A percentile compares a stretch with the other conserved stretches of the same genome.
Evolutionary conservation across 768 basidiomycete species (phyloP).

Genomic region (Grammothele lineata): DNA sequence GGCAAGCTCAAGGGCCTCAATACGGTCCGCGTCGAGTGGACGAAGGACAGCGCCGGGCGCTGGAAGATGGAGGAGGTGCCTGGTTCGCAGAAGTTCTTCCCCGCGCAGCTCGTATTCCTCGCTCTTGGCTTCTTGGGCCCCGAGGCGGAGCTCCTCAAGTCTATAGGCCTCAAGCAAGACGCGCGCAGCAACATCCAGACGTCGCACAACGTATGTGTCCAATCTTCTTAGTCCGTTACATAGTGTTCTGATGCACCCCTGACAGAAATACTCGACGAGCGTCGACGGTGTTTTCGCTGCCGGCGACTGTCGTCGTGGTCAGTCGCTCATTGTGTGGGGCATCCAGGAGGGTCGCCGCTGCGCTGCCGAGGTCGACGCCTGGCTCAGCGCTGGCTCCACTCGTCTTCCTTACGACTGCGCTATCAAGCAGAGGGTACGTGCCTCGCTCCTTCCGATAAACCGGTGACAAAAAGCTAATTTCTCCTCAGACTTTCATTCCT

Average conservation of each 20-base stretch:
- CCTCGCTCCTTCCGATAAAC: background rate
- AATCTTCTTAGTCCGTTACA: no score
- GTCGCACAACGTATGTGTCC: conserved; percentile 55
- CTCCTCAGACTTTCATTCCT: conserved; percentile 25
- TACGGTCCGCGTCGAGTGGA: conserved; percentile 97
- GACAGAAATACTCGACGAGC: conserved; percentile 77
- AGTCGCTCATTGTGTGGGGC: conserved; percentile 96
- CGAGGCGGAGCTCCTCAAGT: conserved; percentile 70
- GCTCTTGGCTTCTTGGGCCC: conserved; percentile 98
- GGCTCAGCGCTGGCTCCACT: conserved; percentile 62
- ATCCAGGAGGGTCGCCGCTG: conserved; percentile 94
- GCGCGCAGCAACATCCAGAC: conserved; percentile 89
- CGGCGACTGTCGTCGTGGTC: conserved; percentile 94
- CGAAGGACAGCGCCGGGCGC: conserved; percentile 84
- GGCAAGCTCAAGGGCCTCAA: conserved; percentile 86
- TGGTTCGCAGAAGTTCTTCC: conserved; percentile 90
- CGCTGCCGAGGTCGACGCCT: conserved; percentile 88
- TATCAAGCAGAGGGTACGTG: conserved; percentile 72
- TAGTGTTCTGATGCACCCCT: no score
- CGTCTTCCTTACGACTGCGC: conserved; percentile 79
- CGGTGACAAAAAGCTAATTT: no score
- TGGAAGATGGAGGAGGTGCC: conserved; percentile 99
- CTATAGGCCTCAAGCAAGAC: conserved; percentile 80
- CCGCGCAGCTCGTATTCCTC: conserved; percentile 89
- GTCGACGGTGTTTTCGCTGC: conserved; percentile 88